Evolutionary conservation across 371 early-diverging fungal genomes (phyloP).

Genomic region (Apophysomyces ossiformis): DNA sequence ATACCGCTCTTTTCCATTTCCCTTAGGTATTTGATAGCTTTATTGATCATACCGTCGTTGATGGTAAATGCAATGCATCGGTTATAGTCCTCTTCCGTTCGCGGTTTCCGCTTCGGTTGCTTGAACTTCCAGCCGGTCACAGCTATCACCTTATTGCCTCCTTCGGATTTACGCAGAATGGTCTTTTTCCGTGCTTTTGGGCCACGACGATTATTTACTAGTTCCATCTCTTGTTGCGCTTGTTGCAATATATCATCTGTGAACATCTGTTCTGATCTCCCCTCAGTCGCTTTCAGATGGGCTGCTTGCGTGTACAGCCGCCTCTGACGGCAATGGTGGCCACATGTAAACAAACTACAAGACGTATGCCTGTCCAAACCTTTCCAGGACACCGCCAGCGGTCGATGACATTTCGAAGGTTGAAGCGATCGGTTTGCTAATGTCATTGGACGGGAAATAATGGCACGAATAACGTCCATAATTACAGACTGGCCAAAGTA

Average conservation of each 20-base stretch:
- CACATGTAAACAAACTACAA: neutral
- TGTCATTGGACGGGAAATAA: conserved; percentile 21
- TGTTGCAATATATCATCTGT: neutral
- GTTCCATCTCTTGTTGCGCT: neutral
- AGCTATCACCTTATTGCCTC: neutral
- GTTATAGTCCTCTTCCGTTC: conserved; percentile 22
- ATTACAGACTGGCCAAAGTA: conserved; percentile 23
- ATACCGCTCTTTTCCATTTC: conserved; percentile 20
- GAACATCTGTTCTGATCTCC: neutral
- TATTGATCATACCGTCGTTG: conserved; percentile 28
- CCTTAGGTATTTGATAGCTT: conserved; percentile 26
- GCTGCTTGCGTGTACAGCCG: conserved; percentile 1
- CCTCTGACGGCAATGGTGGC: neutral
- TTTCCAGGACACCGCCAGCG: neutral
- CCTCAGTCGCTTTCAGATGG: neutral
- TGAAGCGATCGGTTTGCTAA: neutral
- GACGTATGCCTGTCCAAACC: neutral
- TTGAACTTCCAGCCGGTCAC: conserved; percentile 5
- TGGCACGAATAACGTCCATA: conserved; percentile 25
- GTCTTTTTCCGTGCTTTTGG: neutral
- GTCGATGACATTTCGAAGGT: conserved; percentile 1
- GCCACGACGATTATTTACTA: neutral
- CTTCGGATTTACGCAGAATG: neutral
- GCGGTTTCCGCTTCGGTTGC: neutral
- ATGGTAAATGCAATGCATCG: conserved; percentile 21